A percentile compares a stretch with the other conserved stretches of the same genome.
phyloP scores from a whole-genome alignment of 306 rosid genomes.

The Cyamopsis tetragonoloba region DNA sequence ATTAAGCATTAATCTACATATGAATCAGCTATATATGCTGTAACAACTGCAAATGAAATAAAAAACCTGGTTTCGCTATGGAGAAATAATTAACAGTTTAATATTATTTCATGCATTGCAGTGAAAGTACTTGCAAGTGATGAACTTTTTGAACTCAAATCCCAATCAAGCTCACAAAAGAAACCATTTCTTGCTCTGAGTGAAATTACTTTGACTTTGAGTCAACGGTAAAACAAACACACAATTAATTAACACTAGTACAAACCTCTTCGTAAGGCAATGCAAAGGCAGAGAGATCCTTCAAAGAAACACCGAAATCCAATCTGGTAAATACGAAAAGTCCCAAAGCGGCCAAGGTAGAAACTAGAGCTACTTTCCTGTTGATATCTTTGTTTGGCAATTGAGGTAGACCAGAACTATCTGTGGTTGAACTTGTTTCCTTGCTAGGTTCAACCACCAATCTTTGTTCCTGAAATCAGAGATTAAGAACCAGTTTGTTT shows the following conservation, averaged over 20 bases:
- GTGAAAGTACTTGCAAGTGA: too few species aligned
- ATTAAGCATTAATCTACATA: too few species aligned
- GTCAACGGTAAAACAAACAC: too few species aligned
- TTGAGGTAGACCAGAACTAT: constrained; percentile 23
- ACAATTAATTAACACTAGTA: too few species aligned
- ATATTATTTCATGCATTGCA: too few species aligned
- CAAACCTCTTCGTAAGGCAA: constrained; percentile 86
- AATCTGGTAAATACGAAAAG: constrained; percentile 66
- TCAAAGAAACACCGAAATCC: constrained; percentile 92
- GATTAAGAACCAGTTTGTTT: too few species aligned
- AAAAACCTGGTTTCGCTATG: neutral
- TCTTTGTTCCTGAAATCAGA: constrained; percentile 33
- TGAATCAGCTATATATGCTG: neutral
- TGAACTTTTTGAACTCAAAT: too few species aligned
- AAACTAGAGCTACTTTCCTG: constrained; percentile 54
- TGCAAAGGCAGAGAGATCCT: constrained; percentile 75
- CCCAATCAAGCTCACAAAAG: too few species aligned
- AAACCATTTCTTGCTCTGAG: too few species aligned
- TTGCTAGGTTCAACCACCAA: constrained; percentile 40
- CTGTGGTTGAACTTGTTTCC: constrained; percentile 33
- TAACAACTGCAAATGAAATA: neutral
- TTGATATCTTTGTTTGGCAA: constrained; percentile 63
- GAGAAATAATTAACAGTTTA: too few species aligned
- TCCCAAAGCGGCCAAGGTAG: constrained; percentile 71
- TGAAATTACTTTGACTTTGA: too few species aligned